phyloP scores from a whole-genome alignment of 2,329 filamentous ascomycete genomes.

The Drechslerella dactyloides region DNA sequence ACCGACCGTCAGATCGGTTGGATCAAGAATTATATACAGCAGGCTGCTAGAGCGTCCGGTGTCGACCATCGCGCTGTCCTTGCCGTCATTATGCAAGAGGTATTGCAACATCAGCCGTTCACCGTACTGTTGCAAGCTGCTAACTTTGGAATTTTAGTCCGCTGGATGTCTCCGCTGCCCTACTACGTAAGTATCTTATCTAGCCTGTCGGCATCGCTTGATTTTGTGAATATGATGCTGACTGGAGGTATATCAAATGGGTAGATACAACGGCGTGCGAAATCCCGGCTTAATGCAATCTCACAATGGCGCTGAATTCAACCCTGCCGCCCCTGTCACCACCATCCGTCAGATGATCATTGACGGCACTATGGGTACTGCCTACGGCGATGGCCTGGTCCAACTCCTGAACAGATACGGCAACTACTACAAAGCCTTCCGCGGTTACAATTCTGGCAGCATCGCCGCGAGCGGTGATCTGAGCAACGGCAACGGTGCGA shows the following conservation, averaged over 20 bases:
- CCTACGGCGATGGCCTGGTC: conserved; percentile 54
- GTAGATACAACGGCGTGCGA: conserved; percentile 56
- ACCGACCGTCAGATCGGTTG: conserved; percentile 31
- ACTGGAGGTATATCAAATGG: no score
- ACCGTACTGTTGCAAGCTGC: not conserved
- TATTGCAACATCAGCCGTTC: not conserved
- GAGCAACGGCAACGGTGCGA: conserved; percentile 58
- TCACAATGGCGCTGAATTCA: conserved; percentile 57
- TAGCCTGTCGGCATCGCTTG: no score
- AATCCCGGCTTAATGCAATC: conserved; percentile 60
- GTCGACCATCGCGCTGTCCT: conserved; percentile 59
- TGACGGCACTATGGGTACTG: conserved; percentile 55
- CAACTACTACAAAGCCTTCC: conserved; percentile 59
- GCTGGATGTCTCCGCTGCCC: conserved; percentile 58
- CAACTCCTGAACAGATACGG: conserved; percentile 54
- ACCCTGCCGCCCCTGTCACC: conserved; percentile 43
- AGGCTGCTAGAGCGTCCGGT: conserved; percentile 42
- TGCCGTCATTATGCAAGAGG: conserved; percentile 60
- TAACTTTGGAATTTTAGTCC: conserved; percentile 53
- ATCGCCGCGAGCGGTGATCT: conserved; percentile 57
- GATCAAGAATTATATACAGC: conserved; percentile 38
- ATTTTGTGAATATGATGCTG: no score
- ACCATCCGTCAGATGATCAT: conserved; percentile 56
- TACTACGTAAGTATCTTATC: no score
- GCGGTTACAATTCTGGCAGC: conserved; percentile 59